Evolutionary conservation across 2,329 filamentous ascomycete species (phyloP), one percentile per base, ranked within the genome.

Genomic region (Apiospora sp.): DNA sequence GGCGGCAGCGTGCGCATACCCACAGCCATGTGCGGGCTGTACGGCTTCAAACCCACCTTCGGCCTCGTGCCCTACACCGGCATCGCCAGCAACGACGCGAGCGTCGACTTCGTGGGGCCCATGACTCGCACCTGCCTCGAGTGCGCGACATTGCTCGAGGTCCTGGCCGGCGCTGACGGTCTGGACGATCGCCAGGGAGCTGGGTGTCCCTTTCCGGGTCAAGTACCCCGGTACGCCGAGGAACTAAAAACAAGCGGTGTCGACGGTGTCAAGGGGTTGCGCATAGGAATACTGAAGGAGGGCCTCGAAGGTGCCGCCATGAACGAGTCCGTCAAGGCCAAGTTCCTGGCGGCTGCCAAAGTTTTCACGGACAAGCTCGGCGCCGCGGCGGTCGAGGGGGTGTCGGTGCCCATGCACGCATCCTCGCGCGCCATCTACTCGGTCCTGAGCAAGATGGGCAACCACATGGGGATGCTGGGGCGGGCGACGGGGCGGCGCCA

Each of bases 31-130:
- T 80, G 78, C 51, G 80, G 81, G 12, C 74, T 82, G 5, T 78
- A 79, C 22, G 81, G 81, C 0, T 75, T 81, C 43, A 83, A 83
- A 73, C 75, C 80, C 5, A 82, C 81, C 1, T 77, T 74, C 72
- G 80, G 80, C 1, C 72, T 82, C 5, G 79, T 83, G 1, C 81
- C 81, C 0, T 82, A 81, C 70, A 82, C 81, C 0, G 81, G 81
- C 3, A 80, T 81, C 13, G 71, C 77, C 7, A 77, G 76, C 64
- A 71, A 78, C 22, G 79, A 81, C 54, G 77, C 80, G 4, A 77
- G 75, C 12, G 71, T 81, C 54, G 81, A 82, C 71, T 79, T 81
- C 24, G 77, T 73, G 8, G 81, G 81, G 0, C 81, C 81, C 4
- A 80, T 82, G 75, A 71, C 81, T 2, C 73, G 44, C 46, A 79